Evolutionary conservation across 768 basidiomycete genomes (phyloP), one percentile per base, ranked within the genome.

Genomic region (Vararia minispora): DNA sequence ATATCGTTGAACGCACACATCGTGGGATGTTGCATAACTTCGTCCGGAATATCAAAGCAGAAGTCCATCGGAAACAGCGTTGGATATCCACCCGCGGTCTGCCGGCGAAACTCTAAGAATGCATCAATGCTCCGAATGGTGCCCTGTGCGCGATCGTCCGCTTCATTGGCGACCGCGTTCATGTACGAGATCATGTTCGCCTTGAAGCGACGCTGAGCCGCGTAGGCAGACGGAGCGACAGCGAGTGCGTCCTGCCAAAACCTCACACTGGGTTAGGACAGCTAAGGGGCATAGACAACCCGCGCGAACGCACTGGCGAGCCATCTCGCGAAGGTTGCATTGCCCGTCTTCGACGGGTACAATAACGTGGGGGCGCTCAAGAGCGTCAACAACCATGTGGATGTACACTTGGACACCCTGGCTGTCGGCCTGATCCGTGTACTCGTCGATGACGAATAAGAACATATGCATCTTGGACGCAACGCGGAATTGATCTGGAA

Each of bases 31-130:
- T 63, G 58, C 42, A 69, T 59, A 42, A 76, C 68, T 37, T 70
- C 61, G 17, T 74, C 66, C 0, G 74, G 72, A 17, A 79, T 51
- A 46, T 74, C 65, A 26, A 77, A 62, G 18, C 56, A 69, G 39
- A 74, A 84, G 46, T 79, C 74, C 40, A 69, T 68, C 3, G 74
- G 56, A 12, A 64, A 64, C 42, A 71, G 68, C 35, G 68, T 62
- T 0, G 71, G 66, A 40, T 68, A 68, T 47, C 63, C 68, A 7
- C 67, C 74, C 38, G 65, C 69, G 9, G 72, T 74, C 36, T 73
- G 64, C 22, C 75, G 64, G 32, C 76, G 64, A 30, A 76, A 57
- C 11, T 54, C 43, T 39, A 76, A 61, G 51, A 75, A 79, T 11
- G 66, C 64, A 38, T 75, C 70, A 18, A 76, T 57, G 43, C 63